Evolutionary conservation across 2,329 filamentous ascomycete species (phyloP).

Genomic region (Fusarium mundagurra): DNA sequence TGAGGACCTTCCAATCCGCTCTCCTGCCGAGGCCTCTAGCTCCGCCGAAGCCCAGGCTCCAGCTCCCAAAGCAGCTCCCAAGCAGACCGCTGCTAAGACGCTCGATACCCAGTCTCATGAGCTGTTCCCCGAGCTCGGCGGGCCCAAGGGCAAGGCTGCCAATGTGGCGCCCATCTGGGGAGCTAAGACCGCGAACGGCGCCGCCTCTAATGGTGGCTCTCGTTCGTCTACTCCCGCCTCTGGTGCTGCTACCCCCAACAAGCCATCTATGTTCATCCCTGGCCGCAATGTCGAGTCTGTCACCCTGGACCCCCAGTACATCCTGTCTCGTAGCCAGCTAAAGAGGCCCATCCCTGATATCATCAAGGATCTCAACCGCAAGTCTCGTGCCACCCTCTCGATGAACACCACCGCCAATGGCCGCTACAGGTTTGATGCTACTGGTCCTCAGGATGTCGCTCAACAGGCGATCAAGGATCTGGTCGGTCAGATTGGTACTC

Average conservation of each 20-base stretch:
- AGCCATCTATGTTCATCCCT: slow-evolving; percentile 74
- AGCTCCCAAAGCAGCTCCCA: slow-evolving; percentile 72
- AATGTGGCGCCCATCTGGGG: slow-evolving; percentile 81
- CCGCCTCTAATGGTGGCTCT: slow-evolving; percentile 65
- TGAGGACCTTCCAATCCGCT: slow-evolving; percentile 74
- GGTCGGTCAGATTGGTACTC: slow-evolving; percentile 85
- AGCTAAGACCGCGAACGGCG: slow-evolving; percentile 69
- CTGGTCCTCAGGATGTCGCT: slow-evolving; percentile 83
- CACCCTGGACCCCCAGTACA: slow-evolving; percentile 76
- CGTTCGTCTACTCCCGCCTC: slow-evolving; percentile 72
- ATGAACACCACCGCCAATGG: slow-evolving; percentile 79
- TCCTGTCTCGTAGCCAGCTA: slow-evolving; percentile 79
- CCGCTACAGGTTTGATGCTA: slow-evolving; percentile 82
- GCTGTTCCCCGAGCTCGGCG: slow-evolving; percentile 90
- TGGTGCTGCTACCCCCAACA: slow-evolving; percentile 58
- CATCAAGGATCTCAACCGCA: slow-evolving; percentile 90
- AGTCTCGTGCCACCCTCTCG: slow-evolving; percentile 86
- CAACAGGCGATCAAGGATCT: slow-evolving; percentile 90
- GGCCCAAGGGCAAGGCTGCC: slow-evolving; percentile 71
- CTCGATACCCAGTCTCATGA: slow-evolving; percentile 91
- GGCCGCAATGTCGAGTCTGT: slow-evolving; percentile 84
- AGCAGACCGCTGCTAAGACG: slow-evolving; percentile 66
- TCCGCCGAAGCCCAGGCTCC: slow-evolving; percentile 60
- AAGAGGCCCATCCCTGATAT: slow-evolving; percentile 88
- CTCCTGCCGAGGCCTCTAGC: slow-evolving; percentile 58